phyloP scores from a whole-genome alignment of 192 early-diverging fungal species.

The Coemansia sp. region DNA sequence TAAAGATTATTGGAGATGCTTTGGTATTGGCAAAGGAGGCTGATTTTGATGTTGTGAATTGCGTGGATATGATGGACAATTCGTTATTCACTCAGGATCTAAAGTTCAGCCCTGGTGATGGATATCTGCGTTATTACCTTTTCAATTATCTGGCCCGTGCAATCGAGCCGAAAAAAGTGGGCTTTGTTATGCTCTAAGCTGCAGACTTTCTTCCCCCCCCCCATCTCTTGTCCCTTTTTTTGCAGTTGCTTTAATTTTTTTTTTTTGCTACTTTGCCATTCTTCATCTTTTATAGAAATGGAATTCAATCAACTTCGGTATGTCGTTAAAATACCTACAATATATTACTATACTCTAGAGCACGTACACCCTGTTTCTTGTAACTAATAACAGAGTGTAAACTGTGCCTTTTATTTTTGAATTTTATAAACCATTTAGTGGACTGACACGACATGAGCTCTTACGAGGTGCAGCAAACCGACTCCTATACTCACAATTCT shows the following conservation, averaged over 20 bases:
- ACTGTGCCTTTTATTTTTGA: not conserved
- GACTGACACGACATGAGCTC: slow-evolving; percentile 54
- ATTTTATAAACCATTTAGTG: slow-evolving; percentile 23
- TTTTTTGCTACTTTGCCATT: slow-evolving; percentile 5
- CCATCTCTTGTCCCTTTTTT: not conserved
- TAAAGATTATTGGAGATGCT: slow-evolving; percentile 71
- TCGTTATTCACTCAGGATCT: slow-evolving; percentile 72
- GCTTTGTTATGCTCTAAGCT: slow-evolving; percentile 88
- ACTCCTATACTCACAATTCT: slow-evolving; percentile 60
- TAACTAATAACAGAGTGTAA: not conserved
- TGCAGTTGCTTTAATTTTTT: slow-evolving; percentile 7
- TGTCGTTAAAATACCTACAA: not conserved
- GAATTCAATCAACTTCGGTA: slow-evolving; percentile 43
- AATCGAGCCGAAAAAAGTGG: slow-evolving; percentile 69
- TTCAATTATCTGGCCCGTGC: slow-evolving; percentile 90
- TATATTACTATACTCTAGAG: slow-evolving; percentile 1
- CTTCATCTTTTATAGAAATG: slow-evolving; percentile 11
- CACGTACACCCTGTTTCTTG: not conserved
- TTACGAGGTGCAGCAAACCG: slow-evolving; percentile 59
- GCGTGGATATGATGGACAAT: slow-evolving; percentile 92
- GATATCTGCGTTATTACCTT: slow-evolving; percentile 92
- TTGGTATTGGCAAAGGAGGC: slow-evolving; percentile 69
- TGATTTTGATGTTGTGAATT: slow-evolving; percentile 94
- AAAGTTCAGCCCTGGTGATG: slow-evolving; percentile 92
- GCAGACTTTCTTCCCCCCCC: too few species aligned